phyloP scores from a whole-genome alignment of 306 rosid genomes.

The Cucurbita ficifolia region DNA sequence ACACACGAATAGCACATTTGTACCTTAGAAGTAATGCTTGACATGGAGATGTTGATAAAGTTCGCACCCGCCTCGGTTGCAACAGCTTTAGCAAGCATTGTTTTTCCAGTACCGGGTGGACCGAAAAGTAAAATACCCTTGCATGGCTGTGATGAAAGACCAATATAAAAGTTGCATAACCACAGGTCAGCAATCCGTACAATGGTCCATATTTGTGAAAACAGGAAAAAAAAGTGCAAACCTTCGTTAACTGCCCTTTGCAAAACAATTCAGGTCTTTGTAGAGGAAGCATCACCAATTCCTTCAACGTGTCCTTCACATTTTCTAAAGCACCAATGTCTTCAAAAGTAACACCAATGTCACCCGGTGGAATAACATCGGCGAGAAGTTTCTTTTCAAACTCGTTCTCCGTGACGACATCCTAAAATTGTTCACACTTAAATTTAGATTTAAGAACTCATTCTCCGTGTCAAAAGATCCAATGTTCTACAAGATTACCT shows the following conservation, averaged over 20 bases:
- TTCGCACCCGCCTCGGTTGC: slow-evolving; percentile 99
- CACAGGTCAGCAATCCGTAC: not conserved
- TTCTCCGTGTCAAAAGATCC: not conserved
- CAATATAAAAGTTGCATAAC: not conserved
- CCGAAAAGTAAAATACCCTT: slow-evolving; percentile 96
- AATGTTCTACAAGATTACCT: slow-evolving; percentile 28
- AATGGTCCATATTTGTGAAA: not conserved
- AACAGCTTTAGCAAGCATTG: slow-evolving; percentile 99
- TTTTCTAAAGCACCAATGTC: slow-evolving; percentile 92
- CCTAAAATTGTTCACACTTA: slow-evolving; percentile 28
- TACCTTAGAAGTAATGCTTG: slow-evolving; percentile 93
- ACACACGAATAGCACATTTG: not conserved
- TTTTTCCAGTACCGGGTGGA: slow-evolving; percentile 96
- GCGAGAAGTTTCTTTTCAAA: slow-evolving; percentile 85
- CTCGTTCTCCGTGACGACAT: slow-evolving; percentile 87
- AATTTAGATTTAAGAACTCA: not conserved
- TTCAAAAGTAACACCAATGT: slow-evolving; percentile 90
- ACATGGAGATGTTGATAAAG: slow-evolving; percentile 91
- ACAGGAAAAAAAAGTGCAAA: not conserved
- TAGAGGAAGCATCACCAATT: slow-evolving; percentile 95
- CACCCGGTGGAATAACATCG: slow-evolving; percentile 81
- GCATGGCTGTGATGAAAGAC: slow-evolving; percentile 46
- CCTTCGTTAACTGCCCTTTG: slow-evolving; percentile 91
- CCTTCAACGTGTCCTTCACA: slow-evolving; percentile 93
- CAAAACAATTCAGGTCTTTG: slow-evolving; percentile 84